A percentile compares a stretch with the other conserved stretches of the same genome.
These are phyloP conservation scores for Candida lessepsii DNA, from an alignment of 805 yeast genomes.

Conservation along the genomic window DNA sequence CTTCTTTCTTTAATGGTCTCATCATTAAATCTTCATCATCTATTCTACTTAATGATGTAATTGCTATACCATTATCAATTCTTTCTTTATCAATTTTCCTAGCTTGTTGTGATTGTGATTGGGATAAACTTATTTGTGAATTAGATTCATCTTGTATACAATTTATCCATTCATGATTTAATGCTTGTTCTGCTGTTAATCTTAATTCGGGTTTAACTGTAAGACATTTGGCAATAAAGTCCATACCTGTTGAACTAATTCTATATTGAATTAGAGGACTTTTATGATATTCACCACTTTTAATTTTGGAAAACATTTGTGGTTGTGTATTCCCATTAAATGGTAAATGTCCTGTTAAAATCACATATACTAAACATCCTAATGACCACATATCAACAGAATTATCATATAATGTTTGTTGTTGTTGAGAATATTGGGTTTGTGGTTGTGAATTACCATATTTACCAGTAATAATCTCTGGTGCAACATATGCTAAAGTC, in stretches of 20 bases:
- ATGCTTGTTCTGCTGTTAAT: constrained; percentile 72
- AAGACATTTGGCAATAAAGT: constrained; percentile 67
- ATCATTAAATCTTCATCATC: constrained; percentile 43
- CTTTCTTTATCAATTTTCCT: constrained; percentile 38
- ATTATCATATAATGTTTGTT: constrained; percentile 56
- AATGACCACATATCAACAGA: constrained; percentile 97
- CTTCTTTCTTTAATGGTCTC: constrained; percentile 37
- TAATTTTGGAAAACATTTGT: constrained; percentile 73
- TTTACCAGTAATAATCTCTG: constrained; percentile 74
- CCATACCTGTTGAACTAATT: constrained; percentile 66
- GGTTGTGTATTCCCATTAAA: constrained; percentile 92
- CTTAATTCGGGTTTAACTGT: constrained; percentile 75
- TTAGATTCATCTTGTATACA: constrained; percentile 20
- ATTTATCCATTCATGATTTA: constrained; percentile 79
- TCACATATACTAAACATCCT: constrained; percentile 91
- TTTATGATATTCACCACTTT: constrained; percentile 75
- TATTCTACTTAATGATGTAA: constrained; percentile 36
- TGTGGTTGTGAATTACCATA: constrained; percentile 36
- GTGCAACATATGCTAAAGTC: constrained; percentile 94
- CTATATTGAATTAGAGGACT: constrained; percentile 66
- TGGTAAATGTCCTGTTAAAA: constrained; percentile 90
- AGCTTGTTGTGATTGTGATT: constrained; percentile 67
- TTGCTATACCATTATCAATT: constrained; percentile 24
- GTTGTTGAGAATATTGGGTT: constrained; percentile 11
- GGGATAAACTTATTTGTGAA: constrained; percentile 53